Evolutionary conservation across 352 stramenopile species (phyloP), one percentile per base, ranked within the genome.

Genomic region (Phytophthora melonis): DNA sequence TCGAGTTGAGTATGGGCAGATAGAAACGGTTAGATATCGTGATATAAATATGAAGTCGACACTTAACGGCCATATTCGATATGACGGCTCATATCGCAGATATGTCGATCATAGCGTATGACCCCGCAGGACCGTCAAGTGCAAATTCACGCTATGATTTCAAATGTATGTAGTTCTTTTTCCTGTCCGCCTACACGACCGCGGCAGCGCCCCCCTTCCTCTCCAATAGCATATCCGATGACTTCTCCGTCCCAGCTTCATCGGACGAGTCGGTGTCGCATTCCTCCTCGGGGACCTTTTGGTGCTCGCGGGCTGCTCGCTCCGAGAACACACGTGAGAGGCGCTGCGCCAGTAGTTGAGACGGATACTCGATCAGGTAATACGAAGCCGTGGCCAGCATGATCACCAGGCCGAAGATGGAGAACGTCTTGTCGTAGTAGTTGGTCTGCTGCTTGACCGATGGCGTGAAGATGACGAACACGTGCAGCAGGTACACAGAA

Each of bases 401-500:
- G 50, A 66, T 58, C 23, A 76, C 41, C 14, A 84, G 61, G 16
- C 49, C 63, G 50, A 82, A 84, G 19, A 67, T 27, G 0, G 67
- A 43, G 19, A 71, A 63, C 34, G 63, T 56, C 19, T 58, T 61
- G 50, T 77, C 70, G 14, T 72, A 72, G n/a, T 68, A 71, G 21
- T 65, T 71, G 11, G 47, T 58, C 43, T 66, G 30, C 45, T 55
- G 11, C 18, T 58, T 54, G 34, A 66, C 61, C 16, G 58, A 16
- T 21, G 57, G 60, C 6, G 58, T 68, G 25, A 56, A 58, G 27
- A 70, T 63, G 53, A 88, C 79, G 30, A 86, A 88, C 50, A 65
- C 79, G 57, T 84, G 77, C 27, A 81, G 57, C 70, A 84, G 21
- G 27, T 84, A 81, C 8, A 81, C 74, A 3, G 73, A 83, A 54